These are phyloP conservation scores for Pittosporum tobira DNA, from an alignment of 129 eudicot species.

Conservation along the genomic window DNA sequence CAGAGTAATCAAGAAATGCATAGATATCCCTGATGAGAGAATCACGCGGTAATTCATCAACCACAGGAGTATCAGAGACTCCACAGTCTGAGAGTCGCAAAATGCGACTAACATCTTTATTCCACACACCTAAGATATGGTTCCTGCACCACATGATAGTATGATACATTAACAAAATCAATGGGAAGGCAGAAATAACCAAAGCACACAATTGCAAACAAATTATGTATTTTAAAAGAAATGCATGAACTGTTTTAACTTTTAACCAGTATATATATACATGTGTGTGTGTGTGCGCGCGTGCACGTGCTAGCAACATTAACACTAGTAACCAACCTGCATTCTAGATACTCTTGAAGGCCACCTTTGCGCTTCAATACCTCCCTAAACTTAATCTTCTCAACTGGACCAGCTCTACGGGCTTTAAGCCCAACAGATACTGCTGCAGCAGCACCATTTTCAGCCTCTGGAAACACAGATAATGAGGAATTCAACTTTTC, in stretches of 20 bases:
- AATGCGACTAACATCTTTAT: constrained; percentile 75
- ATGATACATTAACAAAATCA: background rate
- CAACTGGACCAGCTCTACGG: constrained; percentile 62
- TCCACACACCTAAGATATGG: constrained; percentile 81
- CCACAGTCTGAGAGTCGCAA: constrained; percentile 83
- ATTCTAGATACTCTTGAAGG: constrained; percentile 73
- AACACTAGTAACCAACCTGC: constrained; percentile 65
- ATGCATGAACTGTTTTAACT: no score
- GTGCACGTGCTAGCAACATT: no score
- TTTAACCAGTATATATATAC: background rate
- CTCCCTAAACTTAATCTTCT: constrained; percentile 89
- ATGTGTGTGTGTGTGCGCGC: no score
- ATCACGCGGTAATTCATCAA: constrained; percentile 46
- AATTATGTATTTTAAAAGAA: no score
- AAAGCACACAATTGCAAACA: background rate
- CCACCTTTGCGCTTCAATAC: constrained; percentile 90
- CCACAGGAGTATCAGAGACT: constrained; percentile 41
- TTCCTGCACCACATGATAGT: constrained; percentile 42
- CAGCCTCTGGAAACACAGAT: constrained; percentile 31
- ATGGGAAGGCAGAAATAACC: background rate
- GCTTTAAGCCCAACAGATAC: constrained; percentile 89
- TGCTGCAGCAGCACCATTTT: constrained; percentile 65
- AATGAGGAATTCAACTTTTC: constrained; percentile 34
- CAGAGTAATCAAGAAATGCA: constrained; percentile 76
- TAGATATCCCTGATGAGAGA: constrained; percentile 68